phyloP scores from a whole-genome alignment of 139 green algal species.

The Chlamydomonas schloesseri region DNA sequence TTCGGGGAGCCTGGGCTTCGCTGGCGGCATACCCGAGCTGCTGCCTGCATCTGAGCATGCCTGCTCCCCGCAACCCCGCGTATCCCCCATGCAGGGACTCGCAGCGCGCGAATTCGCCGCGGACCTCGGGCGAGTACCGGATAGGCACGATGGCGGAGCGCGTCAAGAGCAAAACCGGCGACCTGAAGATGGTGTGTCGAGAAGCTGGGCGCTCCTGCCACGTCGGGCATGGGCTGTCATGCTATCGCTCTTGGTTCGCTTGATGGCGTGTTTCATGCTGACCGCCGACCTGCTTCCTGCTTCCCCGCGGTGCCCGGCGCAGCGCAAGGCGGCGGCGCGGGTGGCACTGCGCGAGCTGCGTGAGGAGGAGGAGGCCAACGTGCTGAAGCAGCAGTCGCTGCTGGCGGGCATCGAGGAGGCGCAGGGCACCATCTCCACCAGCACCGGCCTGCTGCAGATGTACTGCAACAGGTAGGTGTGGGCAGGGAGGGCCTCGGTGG shows the following conservation, averaged over 20 bases:
- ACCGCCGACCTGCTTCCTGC: no score
- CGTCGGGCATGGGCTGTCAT: no score
- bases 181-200: no score
- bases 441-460: constrained; percentile 17
- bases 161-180: background rate
- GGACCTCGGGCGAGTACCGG: constrained; percentile 11
- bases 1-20: no score
- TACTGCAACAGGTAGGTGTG: constrained; percentile 30
- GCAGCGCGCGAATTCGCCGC: background rate
- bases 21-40: no score
- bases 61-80: no score
- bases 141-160: constrained; percentile 25
- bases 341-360: constrained; percentile 1
- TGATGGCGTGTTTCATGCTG: no score
- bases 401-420: constrained; percentile 26
- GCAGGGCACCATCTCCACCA: background rate
- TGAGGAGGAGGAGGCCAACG: constrained; percentile 24
- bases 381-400: constrained; percentile 33
- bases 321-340: background rate
- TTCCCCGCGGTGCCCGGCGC: background rate
- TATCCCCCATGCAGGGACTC: no score
- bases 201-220: no score
- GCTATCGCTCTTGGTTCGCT: no score
- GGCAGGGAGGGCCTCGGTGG: background rate
- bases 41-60: no score